A percentile compares a stretch with the other conserved stretches of the same genome.
phyloP scores from a whole-genome alignment of 116 monocot species.

The Trichopus zeylanicus region DNA sequence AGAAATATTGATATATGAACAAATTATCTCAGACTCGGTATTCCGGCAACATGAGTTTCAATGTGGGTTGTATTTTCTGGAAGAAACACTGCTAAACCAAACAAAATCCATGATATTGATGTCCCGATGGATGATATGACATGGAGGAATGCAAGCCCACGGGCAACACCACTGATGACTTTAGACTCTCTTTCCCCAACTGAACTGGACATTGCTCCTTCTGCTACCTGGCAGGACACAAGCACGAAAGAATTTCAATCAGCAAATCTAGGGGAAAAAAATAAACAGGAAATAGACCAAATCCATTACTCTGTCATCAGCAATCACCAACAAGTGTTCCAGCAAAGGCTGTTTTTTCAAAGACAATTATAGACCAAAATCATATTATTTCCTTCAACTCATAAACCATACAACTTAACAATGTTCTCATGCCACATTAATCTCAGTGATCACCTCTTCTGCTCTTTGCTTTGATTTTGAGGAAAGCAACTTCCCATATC shows the following conservation, averaged over 20 bases:
- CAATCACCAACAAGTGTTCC: constrained; percentile 63
- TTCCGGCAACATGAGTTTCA: constrained; percentile 82
- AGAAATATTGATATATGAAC: no score
- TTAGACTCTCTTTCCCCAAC: constrained; percentile 46
- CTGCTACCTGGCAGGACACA: not conserved
- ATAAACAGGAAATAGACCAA: no score
- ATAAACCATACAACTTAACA: constrained; percentile 57
- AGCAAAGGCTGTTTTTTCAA: constrained; percentile 74
- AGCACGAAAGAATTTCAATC: no score
- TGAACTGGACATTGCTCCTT: constrained; percentile 30
- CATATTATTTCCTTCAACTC: constrained; percentile 53
- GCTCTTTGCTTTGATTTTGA: constrained; percentile 59
- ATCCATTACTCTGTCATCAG: not conserved
- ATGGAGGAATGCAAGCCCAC: constrained; percentile 76
- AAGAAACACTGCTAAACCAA: constrained; percentile 77
- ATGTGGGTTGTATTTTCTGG: constrained; percentile 59
- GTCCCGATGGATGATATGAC: constrained; percentile 75
- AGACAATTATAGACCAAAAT: constrained; percentile 72
- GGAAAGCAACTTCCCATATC: constrained; percentile 65
- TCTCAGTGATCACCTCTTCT: constrained; percentile 57
- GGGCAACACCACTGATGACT: constrained; percentile 60
- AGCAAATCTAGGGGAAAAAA: not conserved
- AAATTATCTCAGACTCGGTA: constrained; percentile 59
- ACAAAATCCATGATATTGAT: constrained; percentile 91
- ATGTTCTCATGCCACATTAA: constrained; percentile 69